Conservation (phyloP, 208 protist species). For the Crithidia fasciculata region DNA sequence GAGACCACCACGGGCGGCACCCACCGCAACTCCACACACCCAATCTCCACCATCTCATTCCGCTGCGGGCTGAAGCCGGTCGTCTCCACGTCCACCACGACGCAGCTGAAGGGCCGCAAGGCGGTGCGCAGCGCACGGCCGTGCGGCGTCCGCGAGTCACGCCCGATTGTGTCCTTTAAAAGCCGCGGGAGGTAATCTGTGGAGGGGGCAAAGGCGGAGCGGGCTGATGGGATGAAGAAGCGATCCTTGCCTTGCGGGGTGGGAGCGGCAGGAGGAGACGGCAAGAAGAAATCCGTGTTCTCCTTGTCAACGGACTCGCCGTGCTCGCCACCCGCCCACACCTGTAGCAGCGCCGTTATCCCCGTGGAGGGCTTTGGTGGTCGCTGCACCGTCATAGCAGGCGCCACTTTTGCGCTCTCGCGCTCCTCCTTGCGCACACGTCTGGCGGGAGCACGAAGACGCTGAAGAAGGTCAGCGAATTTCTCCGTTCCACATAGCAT, state of each 20-base stretch:
- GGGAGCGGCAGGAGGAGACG: background rate
- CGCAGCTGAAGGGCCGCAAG: constrained; percentile 32
- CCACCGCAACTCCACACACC: constrained; percentile 65
- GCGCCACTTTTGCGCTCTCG: background rate
- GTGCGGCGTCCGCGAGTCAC: background rate
- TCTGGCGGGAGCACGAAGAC: background rate
- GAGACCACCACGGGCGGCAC: constrained; percentile 13
- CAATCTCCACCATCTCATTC: constrained; percentile 67
- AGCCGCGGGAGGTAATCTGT: background rate
- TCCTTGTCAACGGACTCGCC: background rate
- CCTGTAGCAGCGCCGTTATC: background rate
- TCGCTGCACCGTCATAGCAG: background rate
- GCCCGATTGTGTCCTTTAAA: constrained; percentile 19
- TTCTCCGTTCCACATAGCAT: background rate
- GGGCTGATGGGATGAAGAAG: background rate
- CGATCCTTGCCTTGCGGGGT: background rate
- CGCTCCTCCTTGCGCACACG: background rate
- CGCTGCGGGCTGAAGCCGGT: constrained; percentile 53
- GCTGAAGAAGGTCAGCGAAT: background rate
- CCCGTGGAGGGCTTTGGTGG: background rate
- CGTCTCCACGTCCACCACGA: constrained; percentile 72
- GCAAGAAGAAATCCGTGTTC: background rate
- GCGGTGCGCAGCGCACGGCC: background rate
- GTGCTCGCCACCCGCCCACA: background rate
- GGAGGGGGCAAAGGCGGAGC: constrained; percentile 7